Evolutionary conservation across 169 alveolate species (phyloP).

Genomic region (Cryptosporidium sp.): DNA sequence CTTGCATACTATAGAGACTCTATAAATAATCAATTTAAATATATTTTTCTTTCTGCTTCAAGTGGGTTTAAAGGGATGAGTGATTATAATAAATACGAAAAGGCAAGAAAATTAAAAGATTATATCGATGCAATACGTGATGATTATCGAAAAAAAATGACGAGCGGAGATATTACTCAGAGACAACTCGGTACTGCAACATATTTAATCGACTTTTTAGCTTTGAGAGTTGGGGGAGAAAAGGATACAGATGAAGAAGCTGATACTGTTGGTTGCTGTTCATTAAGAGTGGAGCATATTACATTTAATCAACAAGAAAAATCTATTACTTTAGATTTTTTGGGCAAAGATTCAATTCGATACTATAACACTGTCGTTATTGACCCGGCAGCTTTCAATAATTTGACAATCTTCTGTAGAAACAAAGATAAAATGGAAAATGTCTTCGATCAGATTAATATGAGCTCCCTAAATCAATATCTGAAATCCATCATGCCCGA

Average conservation of each 20-base stretch:
- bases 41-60: constrained; percentile 94
- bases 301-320: constrained; percentile 82
- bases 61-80: constrained; percentile 95
- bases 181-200: constrained; percentile 98
- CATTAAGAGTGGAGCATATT: constrained; percentile 97
- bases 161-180: constrained; percentile 83
- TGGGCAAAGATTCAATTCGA: constrained; percentile 98
- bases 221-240: constrained; percentile 99
- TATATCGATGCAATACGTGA: constrained; percentile 90
- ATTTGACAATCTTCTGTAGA: constrained; percentile 84
- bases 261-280: constrained; percentile 99
- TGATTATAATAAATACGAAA: constrained; percentile 96
- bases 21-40: constrained; percentile 91
- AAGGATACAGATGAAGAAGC: constrained; percentile 99
- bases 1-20: constrained; percentile 95
- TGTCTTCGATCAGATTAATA: constrained; percentile 90
- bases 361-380: constrained; percentile 93
- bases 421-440: constrained; percentile 91
- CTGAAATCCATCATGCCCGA: constrained; percentile 96
- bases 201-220: constrained; percentile 97
- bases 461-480: constrained; percentile 91
- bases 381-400: constrained; percentile 87
- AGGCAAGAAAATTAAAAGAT: constrained; percentile 93
- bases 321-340: constrained; percentile 91
- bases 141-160: constrained; percentile 91